Conservation (phyloP, 1,284 basidiomycete species). For the Ustilago lituana region DNA sequence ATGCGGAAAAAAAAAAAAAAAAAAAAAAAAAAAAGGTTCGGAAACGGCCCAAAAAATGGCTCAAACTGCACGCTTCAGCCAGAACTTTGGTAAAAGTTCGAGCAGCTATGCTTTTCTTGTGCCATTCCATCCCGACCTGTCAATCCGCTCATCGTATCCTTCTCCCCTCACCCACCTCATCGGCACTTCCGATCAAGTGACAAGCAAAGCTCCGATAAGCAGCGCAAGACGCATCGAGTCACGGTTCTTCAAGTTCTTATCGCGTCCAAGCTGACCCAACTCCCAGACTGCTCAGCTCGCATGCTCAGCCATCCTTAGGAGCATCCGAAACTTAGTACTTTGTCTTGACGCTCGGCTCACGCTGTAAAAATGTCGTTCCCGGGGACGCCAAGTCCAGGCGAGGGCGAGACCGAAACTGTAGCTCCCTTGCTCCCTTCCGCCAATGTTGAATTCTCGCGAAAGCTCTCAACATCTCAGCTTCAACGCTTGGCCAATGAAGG, state of each 20-base stretch:
- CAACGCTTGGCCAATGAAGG: conserved; percentile 14
- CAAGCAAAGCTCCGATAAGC: no score
- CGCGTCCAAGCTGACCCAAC: no score
- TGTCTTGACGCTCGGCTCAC: background rate
- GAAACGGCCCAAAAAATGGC: background rate
- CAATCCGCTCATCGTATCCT: conserved; percentile 8
- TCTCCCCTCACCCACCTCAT: background rate
- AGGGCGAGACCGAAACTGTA: conserved; percentile 49
- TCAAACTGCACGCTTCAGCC: no score
- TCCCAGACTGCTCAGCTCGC: no score
- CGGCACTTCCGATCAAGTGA: conserved; percentile 1
- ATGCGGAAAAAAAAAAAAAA: background rate
- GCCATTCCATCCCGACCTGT: background rate
- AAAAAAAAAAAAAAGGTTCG: conserved; percentile 2
- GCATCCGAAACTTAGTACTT: no score
- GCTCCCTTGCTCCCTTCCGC: conserved; percentile 41
- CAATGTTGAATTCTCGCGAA: conserved; percentile 3
- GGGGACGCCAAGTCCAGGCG: conserved; percentile 41
- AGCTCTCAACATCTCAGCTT: conserved; percentile 20
- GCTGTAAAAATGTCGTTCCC: conserved; percentile 44
- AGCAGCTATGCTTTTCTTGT: no score
- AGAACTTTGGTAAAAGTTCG: no score
- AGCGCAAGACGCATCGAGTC: no score
- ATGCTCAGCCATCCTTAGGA: no score
- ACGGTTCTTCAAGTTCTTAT: no score